Percentiles rank a stretch among this genome's conserved stretches.
These are phyloP conservation scores for Colletotrichum truncatum DNA, from an alignment of 2,329 filamentous ascomycete genomes.

Conservation along the genomic window DNA sequence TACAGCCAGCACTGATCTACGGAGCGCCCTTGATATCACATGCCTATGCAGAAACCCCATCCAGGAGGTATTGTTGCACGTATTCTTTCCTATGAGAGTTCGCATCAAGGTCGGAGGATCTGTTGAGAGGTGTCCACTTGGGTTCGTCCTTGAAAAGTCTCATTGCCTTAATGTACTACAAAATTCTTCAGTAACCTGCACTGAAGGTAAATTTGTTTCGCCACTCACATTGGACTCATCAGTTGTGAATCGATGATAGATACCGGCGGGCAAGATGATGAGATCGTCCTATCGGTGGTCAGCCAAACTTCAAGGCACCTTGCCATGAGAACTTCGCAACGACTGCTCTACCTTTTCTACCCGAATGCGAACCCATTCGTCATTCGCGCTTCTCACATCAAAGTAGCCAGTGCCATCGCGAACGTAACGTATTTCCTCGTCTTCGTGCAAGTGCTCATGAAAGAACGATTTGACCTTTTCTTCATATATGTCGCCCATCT, in stretches of 20 bases:
- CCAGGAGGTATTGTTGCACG: slow-evolving; percentile 55
- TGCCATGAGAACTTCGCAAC: neutral
- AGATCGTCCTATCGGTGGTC: slow-evolving; percentile 70
- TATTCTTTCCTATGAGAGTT: slow-evolving; percentile 87
- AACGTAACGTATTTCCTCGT: slow-evolving; percentile 98
- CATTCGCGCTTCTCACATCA: slow-evolving; percentile 83
- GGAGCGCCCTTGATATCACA: neutral
- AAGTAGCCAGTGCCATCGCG: slow-evolving; percentile 90
- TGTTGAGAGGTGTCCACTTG: slow-evolving; percentile 96
- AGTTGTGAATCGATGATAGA: slow-evolving; percentile 97
- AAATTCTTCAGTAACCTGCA: neutral
- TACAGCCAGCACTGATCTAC: no score
- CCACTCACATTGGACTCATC: slow-evolving; percentile 85
- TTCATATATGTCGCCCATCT: slow-evolving; percentile 89
- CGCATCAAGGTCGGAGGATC: slow-evolving; percentile 77
- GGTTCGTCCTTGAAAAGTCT: slow-evolving; percentile 97
- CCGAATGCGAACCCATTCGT: slow-evolving; percentile 89
- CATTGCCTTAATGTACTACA: slow-evolving; percentile 93
- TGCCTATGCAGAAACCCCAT: neutral
- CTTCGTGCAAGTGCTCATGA: slow-evolving; percentile 94
- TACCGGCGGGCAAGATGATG: slow-evolving; percentile 92
- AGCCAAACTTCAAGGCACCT: neutral
- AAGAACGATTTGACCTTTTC: slow-evolving; percentile 95
- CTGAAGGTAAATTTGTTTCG: neutral
- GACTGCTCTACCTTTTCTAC: slow-evolving; percentile 72